Conservation (phyloP, 768 basidiomycete genomes). For the Russula abietina region DNA sequence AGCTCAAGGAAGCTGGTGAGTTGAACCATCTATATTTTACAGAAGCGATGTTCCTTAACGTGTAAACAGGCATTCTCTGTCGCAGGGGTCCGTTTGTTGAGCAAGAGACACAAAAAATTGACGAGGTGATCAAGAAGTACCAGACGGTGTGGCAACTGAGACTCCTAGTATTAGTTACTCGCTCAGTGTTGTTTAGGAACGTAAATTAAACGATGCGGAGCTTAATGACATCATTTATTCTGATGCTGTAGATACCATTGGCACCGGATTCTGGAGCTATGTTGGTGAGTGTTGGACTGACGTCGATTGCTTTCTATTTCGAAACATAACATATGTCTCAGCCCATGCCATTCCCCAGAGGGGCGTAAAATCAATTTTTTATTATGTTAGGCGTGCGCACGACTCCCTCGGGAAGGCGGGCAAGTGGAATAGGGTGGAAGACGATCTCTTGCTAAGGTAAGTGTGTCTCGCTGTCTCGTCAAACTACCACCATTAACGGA, state of each 20-base stretch:
- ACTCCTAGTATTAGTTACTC: background rate
- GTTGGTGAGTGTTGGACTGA: background rate
- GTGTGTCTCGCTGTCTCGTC: background rate
- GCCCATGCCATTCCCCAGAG: background rate
- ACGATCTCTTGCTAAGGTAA: background rate
- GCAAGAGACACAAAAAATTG: background rate
- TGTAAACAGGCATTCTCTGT: background rate
- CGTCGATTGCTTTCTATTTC: background rate
- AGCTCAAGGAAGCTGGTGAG: background rate
- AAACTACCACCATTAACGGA: background rate
- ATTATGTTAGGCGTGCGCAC: background rate
- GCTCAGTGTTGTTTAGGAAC: background rate
- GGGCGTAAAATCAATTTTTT: background rate
- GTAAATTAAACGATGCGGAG: background rate
- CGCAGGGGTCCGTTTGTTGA: background rate
- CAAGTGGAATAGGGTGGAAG: background rate
- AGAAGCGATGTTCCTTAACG: background rate
- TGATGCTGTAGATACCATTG: too few relatives aligned
- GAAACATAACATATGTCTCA: background rate
- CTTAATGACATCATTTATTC: background rate
- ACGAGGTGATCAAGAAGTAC: background rate
- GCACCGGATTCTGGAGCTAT: background rate
- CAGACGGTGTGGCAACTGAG: background rate
- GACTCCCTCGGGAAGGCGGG: background rate
- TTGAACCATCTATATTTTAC: background rate